Evolutionary conservation across 192 early-diverging fungal species (phyloP).

Genomic region (Coemansia sp.): DNA sequence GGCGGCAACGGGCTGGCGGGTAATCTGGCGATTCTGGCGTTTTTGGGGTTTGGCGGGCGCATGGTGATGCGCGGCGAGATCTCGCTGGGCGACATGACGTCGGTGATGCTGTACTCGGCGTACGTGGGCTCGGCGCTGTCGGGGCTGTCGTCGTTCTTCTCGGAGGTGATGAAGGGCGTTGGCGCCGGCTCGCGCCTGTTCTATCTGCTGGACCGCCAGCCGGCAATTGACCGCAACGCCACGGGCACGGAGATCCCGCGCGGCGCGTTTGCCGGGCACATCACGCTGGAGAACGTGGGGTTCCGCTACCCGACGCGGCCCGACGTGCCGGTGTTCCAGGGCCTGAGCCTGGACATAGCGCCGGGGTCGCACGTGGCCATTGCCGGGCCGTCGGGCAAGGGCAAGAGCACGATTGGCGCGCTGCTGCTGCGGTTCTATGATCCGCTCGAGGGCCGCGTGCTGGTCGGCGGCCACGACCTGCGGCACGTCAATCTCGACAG

Average conservation of each 20-base stretch:
- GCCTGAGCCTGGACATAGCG: constrained; percentile 53
- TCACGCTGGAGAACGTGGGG: constrained; percentile 56
- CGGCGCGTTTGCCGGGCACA: constrained; percentile 33
- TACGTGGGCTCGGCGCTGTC: constrained; percentile 59
- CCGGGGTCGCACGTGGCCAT: constrained; percentile 55
- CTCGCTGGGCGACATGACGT: constrained; percentile 63
- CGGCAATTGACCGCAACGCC: constrained; percentile 27
- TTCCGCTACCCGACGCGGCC: constrained; percentile 69
- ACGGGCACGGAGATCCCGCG: constrained; percentile 11
- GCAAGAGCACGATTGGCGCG: constrained; percentile 63
- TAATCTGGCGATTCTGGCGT: constrained; percentile 60
- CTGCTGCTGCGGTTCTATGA: constrained; percentile 74
- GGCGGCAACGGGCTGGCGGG: constrained; percentile 61
- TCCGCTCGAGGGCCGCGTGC: constrained; percentile 53
- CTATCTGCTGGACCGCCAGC: constrained; percentile 54
- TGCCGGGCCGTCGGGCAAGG: constrained; percentile 58
- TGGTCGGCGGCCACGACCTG: constrained; percentile 59
- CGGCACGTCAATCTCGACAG: constrained; percentile 53
- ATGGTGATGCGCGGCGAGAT: constrained; percentile 60
- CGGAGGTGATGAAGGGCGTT: constrained; percentile 70
- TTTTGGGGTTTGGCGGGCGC: constrained; percentile 61
- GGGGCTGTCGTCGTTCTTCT: constrained; percentile 61
- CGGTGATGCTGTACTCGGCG: constrained; percentile 65
- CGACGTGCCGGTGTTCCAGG: constrained; percentile 52
- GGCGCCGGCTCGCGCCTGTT: constrained; percentile 61